These are phyloP conservation scores for Termitomyces eurrhizus DNA, from an alignment of 768 basidiomycete species.

Conservation along the genomic window DNA sequence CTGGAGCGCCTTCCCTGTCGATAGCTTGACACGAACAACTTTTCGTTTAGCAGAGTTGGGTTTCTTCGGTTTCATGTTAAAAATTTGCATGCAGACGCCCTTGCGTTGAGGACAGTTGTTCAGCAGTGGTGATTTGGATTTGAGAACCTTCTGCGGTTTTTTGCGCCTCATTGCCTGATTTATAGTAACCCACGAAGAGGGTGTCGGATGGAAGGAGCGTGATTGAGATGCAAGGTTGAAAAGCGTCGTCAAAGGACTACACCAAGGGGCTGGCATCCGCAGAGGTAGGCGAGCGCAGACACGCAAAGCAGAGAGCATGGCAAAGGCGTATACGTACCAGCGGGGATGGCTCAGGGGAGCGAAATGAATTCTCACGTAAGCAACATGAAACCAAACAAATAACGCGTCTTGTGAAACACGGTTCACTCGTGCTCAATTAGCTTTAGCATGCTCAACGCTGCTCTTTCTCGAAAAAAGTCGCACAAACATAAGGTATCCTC, in stretches of 20 bases:
- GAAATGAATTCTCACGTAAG: constrained; percentile 2
- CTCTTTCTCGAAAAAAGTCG: constrained; percentile 36
- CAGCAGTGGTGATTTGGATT: constrained; percentile 78
- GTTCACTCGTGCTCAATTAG: constrained; percentile 6
- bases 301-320: constrained; percentile 38
- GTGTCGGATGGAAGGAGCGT: constrained; percentile 62
- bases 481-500: constrained; percentile 45
- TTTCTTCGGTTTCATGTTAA: constrained; percentile 88
- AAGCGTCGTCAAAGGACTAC: constrained; percentile 1
- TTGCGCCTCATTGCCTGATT: constrained; percentile 88
- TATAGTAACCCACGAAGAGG: constrained; percentile 61
- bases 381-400: constrained; percentile 20
- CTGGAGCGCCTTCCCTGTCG: constrained; percentile 83
- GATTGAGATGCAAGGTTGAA: constrained; percentile 22
- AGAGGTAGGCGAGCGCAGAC: constrained; percentile 26
- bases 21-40: constrained; percentile 90
- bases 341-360: background rate
- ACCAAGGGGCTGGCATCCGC: constrained; percentile 25
- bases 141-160: constrained; percentile 45
- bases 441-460: constrained; percentile 33
- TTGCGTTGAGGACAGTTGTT: constrained; percentile 81
- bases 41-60: constrained; percentile 99
- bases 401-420: constrained; percentile 29
- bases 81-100: constrained; percentile 82
- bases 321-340: background rate